Base-by-base conservation (phyloP, 2,329 filamentous ascomycete genomes). In the Colletotrichum incanum region DNA sequence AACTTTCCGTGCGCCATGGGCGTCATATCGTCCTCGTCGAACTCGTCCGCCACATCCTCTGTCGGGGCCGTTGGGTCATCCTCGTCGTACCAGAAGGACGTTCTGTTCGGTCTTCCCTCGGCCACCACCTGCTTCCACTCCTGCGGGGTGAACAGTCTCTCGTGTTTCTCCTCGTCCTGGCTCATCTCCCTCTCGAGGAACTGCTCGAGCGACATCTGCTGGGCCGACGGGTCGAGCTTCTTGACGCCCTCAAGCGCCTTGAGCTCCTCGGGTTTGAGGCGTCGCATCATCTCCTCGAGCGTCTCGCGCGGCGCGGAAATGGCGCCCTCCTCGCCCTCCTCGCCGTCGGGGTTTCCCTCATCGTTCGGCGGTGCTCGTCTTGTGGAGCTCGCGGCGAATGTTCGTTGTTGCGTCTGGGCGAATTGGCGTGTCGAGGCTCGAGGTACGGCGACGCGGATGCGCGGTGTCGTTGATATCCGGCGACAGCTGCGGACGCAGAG, bases 1-100 rank as follows among this genome's bases (percentile, higher is more conserved):
- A 99, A 85, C 84, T 98, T 95, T 65, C 88, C 91, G 82, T 99
- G 95, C 0, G 91, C 96, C 81, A 94, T 88, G 63, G 90, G 90
- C 71, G 93, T 93, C 72, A 99, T 93, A 80, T 98, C 95, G 79
- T 97, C 93, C 75, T 94, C 93, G 74, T 93, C 89, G 80, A 93
- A 93, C 75, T 91, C 88, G 67, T 91, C 87, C 52, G 84, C 82
- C 1, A 84, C 82, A 75, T 90, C 86, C 73, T 90, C 86, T 23
- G 82, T 84, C 68, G 86, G 80, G 41, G 81, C 80, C 61, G 88
- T 86, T 18, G 81, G 79, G 74, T 88, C 87, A n/a, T 85, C 84
- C 49, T 84, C 82, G 74, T 86, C 84, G 76, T 82, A 85, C 86
- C 86, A 89, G 70, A 88, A 87, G 5, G 81, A 81, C 55, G 79